A percentile compares a stretch with the other conserved stretches of the same genome.
Evolutionary conservation across 805 yeast genomes (phyloP).

Genomic region (Yarrowia porcina): DNA sequence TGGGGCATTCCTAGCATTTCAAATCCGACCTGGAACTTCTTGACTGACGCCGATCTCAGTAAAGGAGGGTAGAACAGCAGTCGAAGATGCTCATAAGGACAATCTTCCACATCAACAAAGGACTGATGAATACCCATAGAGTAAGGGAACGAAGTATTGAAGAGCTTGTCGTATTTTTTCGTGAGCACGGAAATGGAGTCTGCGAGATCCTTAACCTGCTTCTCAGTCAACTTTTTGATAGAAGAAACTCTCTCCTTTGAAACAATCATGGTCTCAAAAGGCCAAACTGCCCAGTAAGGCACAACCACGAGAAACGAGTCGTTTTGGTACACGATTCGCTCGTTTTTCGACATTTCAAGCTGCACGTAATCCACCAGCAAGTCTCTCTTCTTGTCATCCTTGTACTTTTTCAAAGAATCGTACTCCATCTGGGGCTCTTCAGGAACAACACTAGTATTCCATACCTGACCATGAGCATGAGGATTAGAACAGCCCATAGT

Average conservation of each 20-base stretch:
- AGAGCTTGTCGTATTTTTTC: slow-evolving; percentile 65
- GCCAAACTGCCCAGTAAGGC: slow-evolving; percentile 84
- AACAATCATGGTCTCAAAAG: slow-evolving; percentile 66
- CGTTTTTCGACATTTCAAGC: slow-evolving; percentile 44
- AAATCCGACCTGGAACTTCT: slow-evolving; percentile 72
- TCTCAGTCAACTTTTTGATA: slow-evolving; percentile 46
- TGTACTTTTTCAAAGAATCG: slow-evolving; percentile 49
- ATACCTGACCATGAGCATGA: slow-evolving; percentile 80
- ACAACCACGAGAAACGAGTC: slow-evolving; percentile 65
- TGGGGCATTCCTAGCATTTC: slow-evolving; percentile 60
- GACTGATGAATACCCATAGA: slow-evolving; percentile 83
- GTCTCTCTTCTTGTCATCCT: slow-evolving; percentile 43
- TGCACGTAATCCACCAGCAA: slow-evolving; percentile 61
- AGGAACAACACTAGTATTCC: slow-evolving; percentile 66
- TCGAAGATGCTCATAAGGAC: slow-evolving; percentile 50
- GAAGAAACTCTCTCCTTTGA: slow-evolving; percentile 55
- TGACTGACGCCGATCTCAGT: slow-evolving; percentile 68
- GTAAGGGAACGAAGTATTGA: slow-evolving; percentile 68
- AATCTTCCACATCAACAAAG: slow-evolving; percentile 48
- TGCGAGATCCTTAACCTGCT: slow-evolving; percentile 56
- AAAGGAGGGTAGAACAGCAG: slow-evolving; percentile 80
- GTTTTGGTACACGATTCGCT: slow-evolving; percentile 56
- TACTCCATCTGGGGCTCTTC: slow-evolving; percentile 63
- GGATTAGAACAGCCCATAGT: slow-evolving; percentile 83
- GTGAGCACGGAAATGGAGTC: slow-evolving; percentile 52